Base-by-base conservation (phyloP, 768 basidiomycete species). In the Neoboletus subvelutipes region DNA sequence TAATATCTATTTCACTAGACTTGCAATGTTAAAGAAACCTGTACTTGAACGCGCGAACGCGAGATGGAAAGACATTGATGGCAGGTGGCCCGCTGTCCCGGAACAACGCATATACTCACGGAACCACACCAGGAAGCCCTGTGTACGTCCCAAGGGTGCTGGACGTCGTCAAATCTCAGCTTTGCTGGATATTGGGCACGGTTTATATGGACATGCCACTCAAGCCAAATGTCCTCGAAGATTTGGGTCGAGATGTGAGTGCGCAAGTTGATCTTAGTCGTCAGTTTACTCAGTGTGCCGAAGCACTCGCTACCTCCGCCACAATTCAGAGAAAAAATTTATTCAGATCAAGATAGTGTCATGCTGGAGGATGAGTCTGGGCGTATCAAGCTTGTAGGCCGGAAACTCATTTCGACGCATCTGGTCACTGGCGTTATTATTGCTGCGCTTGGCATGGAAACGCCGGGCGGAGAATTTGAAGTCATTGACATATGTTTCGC, bases 121-220 rank as follows among this genome's bases (percentile, higher is more conserved):
- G 8, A 41, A 58, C 36, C 18, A 31, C 34, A 50, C 48, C 64
- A 92, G 91, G 86, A 10, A 77, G 80, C 12, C 92, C 94, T 0
- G 67, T 79, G 12, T 79, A 86, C 31, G 82, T 95, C n/a, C 80
- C 85, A 7, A 81, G 92, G 31, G 90, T 96, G 3, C 83, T 97
- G 5, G 96, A 98, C 56, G 87, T 98, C 9, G 76, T 85, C 45
- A 90, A 92, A 64, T 88, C 88, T 1, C 78, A 88, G 64, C 76
- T 96, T 53, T 97, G 94, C 72, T 98, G 88, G 71, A 82, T 98
- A 58, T 77, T 97, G 52, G 97, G 97, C 4, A 99, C 97, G 0
- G 87, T 98, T 7, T 99, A 98, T 71, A 88, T 98, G 86, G 94
- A 99, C 58, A 99, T 99, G 97, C 92, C 94, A 10, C 78, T 98